Evolutionary conservation across 768 basidiomycete species (phyloP).

Genomic region (Termitomyces heimii): DNA sequence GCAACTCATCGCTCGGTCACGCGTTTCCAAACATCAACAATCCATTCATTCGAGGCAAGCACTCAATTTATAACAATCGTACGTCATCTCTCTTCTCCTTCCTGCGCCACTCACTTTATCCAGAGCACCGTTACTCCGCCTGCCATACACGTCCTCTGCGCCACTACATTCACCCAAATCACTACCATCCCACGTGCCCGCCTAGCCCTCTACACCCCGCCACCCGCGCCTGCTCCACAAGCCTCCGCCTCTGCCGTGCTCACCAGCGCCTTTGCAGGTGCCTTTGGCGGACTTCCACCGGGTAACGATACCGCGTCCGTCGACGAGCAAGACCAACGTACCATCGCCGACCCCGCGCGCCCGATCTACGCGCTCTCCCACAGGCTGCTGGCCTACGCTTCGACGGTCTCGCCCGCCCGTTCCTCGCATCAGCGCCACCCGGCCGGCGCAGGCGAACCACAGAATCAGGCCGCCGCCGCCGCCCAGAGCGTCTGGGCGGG

Average conservation of each 20-base stretch:
- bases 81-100: constrained; percentile 20
- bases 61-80: constrained; percentile 52
- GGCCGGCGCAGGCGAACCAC: too few species aligned
- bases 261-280: constrained; percentile 7
- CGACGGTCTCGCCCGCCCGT: constrained; percentile 2
- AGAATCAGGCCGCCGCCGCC: constrained; percentile 24
- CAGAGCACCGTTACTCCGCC: constrained; percentile 57
- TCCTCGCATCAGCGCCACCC: not conserved
- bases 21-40: constrained; percentile 26
- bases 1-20: constrained; percentile 42
- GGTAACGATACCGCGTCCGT: not conserved
- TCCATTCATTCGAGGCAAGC: constrained; percentile 39
- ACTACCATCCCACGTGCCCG: constrained; percentile 41
- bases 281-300: not conserved
- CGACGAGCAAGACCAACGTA: not conserved
- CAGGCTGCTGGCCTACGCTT: constrained; percentile 59
- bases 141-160: constrained; percentile 50
- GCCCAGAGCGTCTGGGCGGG: constrained; percentile 60
- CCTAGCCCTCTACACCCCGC: constrained; percentile 38
- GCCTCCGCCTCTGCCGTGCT: constrained; percentile 5
- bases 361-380: constrained; percentile 51
- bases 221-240: constrained; percentile 5
- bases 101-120: not conserved
- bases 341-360: constrained; percentile 12
- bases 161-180: constrained; percentile 45